Evolutionary conservation across 768 basidiomycete genomes (phyloP).

Genomic region (Postia placenta): DNA sequence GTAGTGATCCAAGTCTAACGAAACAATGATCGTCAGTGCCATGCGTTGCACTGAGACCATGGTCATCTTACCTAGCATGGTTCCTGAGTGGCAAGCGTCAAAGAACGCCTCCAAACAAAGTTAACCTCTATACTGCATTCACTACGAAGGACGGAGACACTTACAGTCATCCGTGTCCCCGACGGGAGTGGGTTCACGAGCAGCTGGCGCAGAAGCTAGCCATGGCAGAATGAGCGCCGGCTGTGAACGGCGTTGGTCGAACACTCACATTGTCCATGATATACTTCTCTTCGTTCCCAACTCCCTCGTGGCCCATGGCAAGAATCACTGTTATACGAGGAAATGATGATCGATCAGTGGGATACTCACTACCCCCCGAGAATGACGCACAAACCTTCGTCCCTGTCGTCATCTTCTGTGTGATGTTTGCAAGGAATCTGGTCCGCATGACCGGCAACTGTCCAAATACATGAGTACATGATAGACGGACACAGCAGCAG

Average conservation of each 20-base stretch:
- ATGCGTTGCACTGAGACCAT: too few species aligned
- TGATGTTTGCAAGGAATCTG: neutral
- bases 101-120: slow-evolving; percentile 11
- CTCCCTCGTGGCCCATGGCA: slow-evolving; percentile 1
- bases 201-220: slow-evolving; percentile 10
- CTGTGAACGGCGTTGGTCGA: neutral
- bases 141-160: neutral
- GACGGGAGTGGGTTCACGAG: slow-evolving; percentile 13
- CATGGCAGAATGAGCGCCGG: neutral
- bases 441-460: slow-evolving; percentile 8
- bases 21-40: neutral
- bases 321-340: neutral
- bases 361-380: neutral
- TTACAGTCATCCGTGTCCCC: slow-evolving; percentile 12
- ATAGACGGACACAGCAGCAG: too few species aligned
- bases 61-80: slow-evolving; percentile 7
- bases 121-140: neutral
- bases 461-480: neutral
- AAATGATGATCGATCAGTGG: neutral
- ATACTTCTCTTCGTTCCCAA: neutral
- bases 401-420: slow-evolving; percentile 7
- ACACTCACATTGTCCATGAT: slow-evolving; percentile 14
- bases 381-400: slow-evolving; percentile 4
- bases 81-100: slow-evolving; percentile 18
- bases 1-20: slow-evolving; percentile 16